Conservation (phyloP, 2,329 filamentous ascomycete species). For the Mariannaea elegans region DNA sequence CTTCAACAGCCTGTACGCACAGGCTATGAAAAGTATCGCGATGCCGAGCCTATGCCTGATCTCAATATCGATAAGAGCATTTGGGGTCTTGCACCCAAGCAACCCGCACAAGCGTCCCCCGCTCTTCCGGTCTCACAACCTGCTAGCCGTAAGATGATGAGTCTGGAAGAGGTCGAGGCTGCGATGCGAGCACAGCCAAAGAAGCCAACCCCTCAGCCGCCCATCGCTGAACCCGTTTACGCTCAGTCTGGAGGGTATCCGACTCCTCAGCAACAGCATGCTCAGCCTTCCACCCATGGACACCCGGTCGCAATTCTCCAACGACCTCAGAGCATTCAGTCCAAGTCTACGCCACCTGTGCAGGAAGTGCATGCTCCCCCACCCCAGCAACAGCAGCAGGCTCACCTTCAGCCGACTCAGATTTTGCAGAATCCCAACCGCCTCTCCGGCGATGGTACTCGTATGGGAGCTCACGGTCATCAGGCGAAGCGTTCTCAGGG, state of each 20-base stretch:
- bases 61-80: conserved; percentile 92
- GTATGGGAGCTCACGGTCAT: conserved; percentile 47
- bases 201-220: conserved; percentile 52
- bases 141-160: conserved; percentile 82
- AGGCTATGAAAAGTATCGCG: conserved; percentile 92
- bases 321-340: conserved; percentile 56
- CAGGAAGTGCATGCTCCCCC: conserved; percentile 40
- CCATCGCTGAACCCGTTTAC: conserved; percentile 40
- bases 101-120: conserved; percentile 45
- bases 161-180: conserved; percentile 95
- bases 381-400: conserved; percentile 48
- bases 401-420: conserved; percentile 70
- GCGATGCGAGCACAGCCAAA: conserved; percentile 80
- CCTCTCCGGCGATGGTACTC: conserved; percentile 58
- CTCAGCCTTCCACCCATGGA: conserved; percentile 49
- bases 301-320: conserved; percentile 66
- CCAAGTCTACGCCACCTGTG: conserved; percentile 51
- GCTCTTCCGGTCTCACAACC: conserved; percentile 38
- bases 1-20: conserved; percentile 65
- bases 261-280: conserved; percentile 42
- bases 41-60: conserved; percentile 85
- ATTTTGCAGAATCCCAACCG: conserved; percentile 84
- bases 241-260: conserved; percentile 40
- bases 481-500: conserved; percentile 59
- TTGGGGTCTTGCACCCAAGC: conserved; percentile 79